Conservation (phyloP, 2,329 filamentous ascomycete genomes). For the Fusarium sterilihyphosum region DNA sequence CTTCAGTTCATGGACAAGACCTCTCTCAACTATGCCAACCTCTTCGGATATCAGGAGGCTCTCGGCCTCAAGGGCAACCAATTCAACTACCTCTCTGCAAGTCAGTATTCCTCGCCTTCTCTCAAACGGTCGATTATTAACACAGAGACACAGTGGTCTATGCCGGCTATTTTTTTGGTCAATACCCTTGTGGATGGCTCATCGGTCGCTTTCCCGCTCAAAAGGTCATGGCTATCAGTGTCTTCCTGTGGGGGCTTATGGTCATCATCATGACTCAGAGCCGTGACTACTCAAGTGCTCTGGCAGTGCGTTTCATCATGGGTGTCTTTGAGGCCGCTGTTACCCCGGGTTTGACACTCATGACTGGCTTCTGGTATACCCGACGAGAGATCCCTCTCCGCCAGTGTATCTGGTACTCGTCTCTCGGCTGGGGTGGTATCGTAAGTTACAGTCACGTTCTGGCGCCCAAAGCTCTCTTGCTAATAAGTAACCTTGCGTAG, state of each 20-base stretch:
- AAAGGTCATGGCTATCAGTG: conserved; percentile 11
- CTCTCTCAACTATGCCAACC: conserved; percentile 8
- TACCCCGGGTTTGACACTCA: not conserved
- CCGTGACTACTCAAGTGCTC: conserved; percentile 4
- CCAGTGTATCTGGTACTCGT: conserved; percentile 8
- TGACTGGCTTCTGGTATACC: conserved; percentile 7
- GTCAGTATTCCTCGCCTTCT: not conserved
- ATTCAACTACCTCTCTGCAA: conserved; percentile 6
- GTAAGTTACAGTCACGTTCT: not conserved
- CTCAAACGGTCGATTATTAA: not conserved
- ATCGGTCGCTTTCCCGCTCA: conserved; percentile 3
- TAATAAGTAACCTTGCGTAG: not conserved
- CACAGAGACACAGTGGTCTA: not conserved
- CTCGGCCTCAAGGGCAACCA: not conserved
- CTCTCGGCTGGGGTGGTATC: not conserved
- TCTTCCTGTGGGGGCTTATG: conserved; percentile 1
- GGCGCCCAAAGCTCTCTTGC: not conserved
- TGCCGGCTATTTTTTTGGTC: not conserved
- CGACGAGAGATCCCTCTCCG: conserved; percentile 7
- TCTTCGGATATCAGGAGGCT: conserved; percentile 2
- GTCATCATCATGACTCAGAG: conserved; percentile 7
- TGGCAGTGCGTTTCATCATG: conserved; percentile 8
- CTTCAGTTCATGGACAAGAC: conserved; percentile 12
- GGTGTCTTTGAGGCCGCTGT: conserved; percentile 4
- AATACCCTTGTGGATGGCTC: conserved; percentile 3